Base-by-base conservation (phyloP, 2,329 filamentous ascomycete species). In the Zymoseptoria crescenta region DNA sequence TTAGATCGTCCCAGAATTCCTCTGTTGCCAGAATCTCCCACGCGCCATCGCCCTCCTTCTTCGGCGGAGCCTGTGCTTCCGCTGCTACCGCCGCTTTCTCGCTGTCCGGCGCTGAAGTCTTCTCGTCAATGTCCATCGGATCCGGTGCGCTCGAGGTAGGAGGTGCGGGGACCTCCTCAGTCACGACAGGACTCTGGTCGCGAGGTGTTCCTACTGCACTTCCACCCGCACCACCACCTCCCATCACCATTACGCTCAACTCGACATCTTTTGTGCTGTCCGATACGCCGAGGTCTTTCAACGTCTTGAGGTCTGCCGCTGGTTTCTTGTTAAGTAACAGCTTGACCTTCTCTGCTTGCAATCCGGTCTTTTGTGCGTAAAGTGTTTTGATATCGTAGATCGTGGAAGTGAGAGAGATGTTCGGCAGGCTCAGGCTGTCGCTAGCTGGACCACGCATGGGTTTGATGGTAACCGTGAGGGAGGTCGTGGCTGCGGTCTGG, bases 261-360 rank as follows among this genome's bases (percentile, higher is more conserved):
- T 96, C 91, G 0, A 93, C 79, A 9, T 68, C 19, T 67, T 79
- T 28, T 76, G 79, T 51, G 19, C 45, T 56, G 9, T 83, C 83
- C 16, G 35, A 16, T 3, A 82, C 79, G 0, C 79, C 80, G 2
- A 72, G 56, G 7, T 72, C 69, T 30, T 69, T 67, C 8, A 70
- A 59, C 4, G 70, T 71, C 57, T 72, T 70, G 24, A 72, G 66
- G 49, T 71, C 74, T 13, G 66, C 72, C 0, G 91, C 83, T 0
- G 93, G 93, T 74, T 96, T 96, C 79, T 94, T 95, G 74, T 89
- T 89, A 71, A 87, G 83, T 62, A 99, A 77, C 8, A 99, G 76
- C 77, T 92, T 91, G 72, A 97, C 84, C 79, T 95, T 96, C 48
- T 87, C 84, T n/a, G 83, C 75, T 2, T 85, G 81, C 59, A 89